phyloP scores from a whole-genome alignment of 116 monocot species.

The Phalaenopsis hybrid region DNA sequence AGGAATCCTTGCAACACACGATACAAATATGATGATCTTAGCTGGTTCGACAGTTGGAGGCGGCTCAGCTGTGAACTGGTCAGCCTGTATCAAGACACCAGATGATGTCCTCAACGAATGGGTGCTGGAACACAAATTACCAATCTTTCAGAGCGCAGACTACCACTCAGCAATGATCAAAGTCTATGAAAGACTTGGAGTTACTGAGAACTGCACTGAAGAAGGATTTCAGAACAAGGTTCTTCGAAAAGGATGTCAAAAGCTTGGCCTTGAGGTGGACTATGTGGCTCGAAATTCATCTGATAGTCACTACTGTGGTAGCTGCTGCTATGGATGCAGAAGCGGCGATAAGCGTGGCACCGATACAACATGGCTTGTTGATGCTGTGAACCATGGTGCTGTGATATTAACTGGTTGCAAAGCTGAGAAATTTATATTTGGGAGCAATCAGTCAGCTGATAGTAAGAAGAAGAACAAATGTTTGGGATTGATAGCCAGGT shows the following conservation, averaged over 20 bases:
- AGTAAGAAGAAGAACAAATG: slow-evolving; percentile 32
- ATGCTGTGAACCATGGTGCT: slow-evolving; percentile 64
- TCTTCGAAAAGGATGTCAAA: slow-evolving; percentile 72
- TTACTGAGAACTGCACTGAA: slow-evolving; percentile 47
- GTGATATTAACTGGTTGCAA: slow-evolving; percentile 72
- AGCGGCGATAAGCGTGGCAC: slow-evolving; percentile 74
- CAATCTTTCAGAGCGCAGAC: slow-evolving; percentile 35
- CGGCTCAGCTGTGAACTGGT: slow-evolving; percentile 90
- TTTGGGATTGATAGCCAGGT: slow-evolving; percentile 43
- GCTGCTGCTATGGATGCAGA: slow-evolving; percentile 65
- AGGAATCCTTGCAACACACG: slow-evolving; percentile 40
- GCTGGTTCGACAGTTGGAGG: slow-evolving; percentile 83
- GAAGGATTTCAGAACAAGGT: slow-evolving; percentile 85
- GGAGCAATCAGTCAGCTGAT: slow-evolving; percentile 15
- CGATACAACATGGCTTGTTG: slow-evolving; percentile 91
- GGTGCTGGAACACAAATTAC: slow-evolving; percentile 43
- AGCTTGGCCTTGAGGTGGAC: slow-evolving; percentile 56
- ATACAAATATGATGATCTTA: slow-evolving; percentile 56
- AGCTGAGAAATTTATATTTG: slow-evolving; percentile 63
- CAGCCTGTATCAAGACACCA: slow-evolving; percentile 78
- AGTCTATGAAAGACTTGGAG: slow-evolving; percentile 69
- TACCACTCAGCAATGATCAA: slow-evolving; percentile 61
- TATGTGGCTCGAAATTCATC: slow-evolving; percentile 58
- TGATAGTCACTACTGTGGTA: slow-evolving; percentile 67
- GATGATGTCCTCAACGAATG: slow-evolving; percentile 54